A percentile compares a stretch with the other conserved stretches of the same genome.
Conservation (phyloP, 139 green algal genomes). For the Chlamydomonas schloesseri region DNA sequence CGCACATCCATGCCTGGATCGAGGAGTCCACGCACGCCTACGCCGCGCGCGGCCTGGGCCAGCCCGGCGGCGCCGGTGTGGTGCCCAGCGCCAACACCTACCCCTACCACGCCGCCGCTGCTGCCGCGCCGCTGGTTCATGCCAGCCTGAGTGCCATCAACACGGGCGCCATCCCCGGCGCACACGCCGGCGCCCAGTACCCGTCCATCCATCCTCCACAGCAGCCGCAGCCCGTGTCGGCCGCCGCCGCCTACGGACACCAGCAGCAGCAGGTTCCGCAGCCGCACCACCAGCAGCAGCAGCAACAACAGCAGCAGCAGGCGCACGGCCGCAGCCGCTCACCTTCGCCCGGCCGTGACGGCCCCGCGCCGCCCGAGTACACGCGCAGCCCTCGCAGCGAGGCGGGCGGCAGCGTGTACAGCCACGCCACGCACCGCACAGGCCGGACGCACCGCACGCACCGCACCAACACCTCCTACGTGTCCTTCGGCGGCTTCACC, state of each 20-base stretch:
- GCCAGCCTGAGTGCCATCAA: too few species aligned
- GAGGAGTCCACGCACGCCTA: slow-evolving; percentile 52
- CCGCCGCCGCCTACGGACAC: too few species aligned
- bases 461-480: slow-evolving; percentile 43
- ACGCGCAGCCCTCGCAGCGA: slow-evolving; percentile 48
- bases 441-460: slow-evolving; percentile 37
- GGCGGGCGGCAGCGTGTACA: slow-evolving; percentile 49
- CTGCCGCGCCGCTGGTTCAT: too few species aligned
- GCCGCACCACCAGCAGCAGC: neutral
- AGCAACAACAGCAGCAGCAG: neutral
- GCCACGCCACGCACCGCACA: slow-evolving; percentile 50
- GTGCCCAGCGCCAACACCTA: neutral
- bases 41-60: neutral
- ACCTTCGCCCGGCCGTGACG: neutral
- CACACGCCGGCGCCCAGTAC: too few species aligned
- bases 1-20: slow-evolving; percentile 67
- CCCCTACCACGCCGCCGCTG: neutral
- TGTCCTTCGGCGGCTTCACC: slow-evolving; percentile 45
- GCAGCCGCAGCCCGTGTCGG: neutral
- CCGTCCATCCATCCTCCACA: neutral
- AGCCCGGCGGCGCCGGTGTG: neutral
- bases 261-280: neutral
- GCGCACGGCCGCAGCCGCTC: neutral
- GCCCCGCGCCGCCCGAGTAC: slow-evolving; percentile 23
- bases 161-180: too few species aligned